Conservation (phyloP, 768 basidiomycete genomes). For the Cubamyces lactineus region DNA sequence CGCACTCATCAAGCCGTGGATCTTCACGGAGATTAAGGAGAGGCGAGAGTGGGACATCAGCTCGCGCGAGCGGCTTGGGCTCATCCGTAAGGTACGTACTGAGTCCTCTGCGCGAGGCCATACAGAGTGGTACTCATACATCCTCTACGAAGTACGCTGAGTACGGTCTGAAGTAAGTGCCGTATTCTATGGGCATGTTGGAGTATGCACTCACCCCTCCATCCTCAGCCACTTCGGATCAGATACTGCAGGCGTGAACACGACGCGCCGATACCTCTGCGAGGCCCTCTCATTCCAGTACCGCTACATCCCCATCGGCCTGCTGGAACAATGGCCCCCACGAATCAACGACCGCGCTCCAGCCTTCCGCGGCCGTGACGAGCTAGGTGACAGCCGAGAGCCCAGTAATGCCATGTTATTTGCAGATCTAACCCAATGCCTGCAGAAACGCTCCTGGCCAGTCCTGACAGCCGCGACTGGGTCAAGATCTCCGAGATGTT, state of each 20-base stretch:
- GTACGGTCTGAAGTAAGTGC: constrained; percentile 71
- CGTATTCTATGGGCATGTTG: not conserved
- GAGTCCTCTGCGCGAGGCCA: not conserved
- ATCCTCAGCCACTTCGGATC: constrained; percentile 74
- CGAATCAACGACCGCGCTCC: constrained; percentile 91
- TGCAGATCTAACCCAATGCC: too few species aligned
- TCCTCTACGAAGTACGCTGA: constrained; percentile 72
- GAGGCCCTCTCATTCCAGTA: constrained; percentile 96
- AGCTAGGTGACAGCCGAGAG: constrained; percentile 59
- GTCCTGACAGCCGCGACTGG: constrained; percentile 82
- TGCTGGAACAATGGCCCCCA: constrained; percentile 80
- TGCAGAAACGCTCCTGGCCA: constrained; percentile 82
- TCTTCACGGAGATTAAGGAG: constrained; percentile 96
- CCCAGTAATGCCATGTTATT: not conserved
- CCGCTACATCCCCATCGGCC: constrained; percentile 92
- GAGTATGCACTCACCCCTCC: constrained; percentile 8
- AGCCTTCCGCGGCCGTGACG: constrained; percentile 83
- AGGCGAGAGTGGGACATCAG: constrained; percentile 92
- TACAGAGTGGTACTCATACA: not conserved
- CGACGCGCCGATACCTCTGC: constrained; percentile 89
- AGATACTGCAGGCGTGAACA: constrained; percentile 88
- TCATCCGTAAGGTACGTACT: constrained; percentile 66
- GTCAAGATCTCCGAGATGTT: constrained; percentile 96
- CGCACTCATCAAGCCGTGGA: constrained; percentile 94
- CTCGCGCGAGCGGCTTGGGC: constrained; percentile 78